Evolutionary conservation across 441 rosid species (phyloP), one percentile per base, ranked within the genome.

Genomic region (Melastoma candidum): DNA sequence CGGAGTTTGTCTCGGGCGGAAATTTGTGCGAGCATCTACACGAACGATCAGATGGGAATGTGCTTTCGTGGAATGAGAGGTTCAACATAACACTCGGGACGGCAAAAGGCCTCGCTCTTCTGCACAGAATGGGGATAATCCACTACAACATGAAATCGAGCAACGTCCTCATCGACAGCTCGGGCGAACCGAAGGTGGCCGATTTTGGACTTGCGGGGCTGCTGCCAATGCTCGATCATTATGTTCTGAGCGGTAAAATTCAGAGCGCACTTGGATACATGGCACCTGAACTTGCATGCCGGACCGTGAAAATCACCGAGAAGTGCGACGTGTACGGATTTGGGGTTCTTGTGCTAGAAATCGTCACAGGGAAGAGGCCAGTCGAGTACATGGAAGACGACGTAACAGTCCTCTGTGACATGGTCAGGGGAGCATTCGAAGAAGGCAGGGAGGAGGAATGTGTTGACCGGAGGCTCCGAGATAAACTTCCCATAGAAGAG

Each of bases 311-410:
- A 63, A 81, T 83, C 49, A 83, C 92, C 0, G 87, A 81, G 74
- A 83, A 83, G 57, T 83, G 92, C 12, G 92, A 83, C 48, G 83
- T 83, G 9, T 83, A 83, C 48, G 92, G 92, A 12, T 83, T 81
- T 0, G 92, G 92, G 2, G 80, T 83, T 6, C 68, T 83, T 60
- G 77, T 71, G 46, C 77, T 83, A 11, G 90, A 90, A 73, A 69
- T 83, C 29, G 83, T 83, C 11, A 80, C 96, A 0, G 98, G 96
- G 49, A 90, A 79, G 69, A 83, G 81, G 62, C 98, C 96, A 3
- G 98, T 90, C 0, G 96, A 87, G 74, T 90, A 90, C 72, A 85
- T 90, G 98, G 98, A 87, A 74, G 96, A 87, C 51, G 98, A 90
- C 52, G 95, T 90, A 57, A 88, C 82, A 65, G 96, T 90, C 57